Base-by-base conservation (phyloP, 2,329 filamentous ascomycete genomes). In the Bisporella sp. region DNA sequence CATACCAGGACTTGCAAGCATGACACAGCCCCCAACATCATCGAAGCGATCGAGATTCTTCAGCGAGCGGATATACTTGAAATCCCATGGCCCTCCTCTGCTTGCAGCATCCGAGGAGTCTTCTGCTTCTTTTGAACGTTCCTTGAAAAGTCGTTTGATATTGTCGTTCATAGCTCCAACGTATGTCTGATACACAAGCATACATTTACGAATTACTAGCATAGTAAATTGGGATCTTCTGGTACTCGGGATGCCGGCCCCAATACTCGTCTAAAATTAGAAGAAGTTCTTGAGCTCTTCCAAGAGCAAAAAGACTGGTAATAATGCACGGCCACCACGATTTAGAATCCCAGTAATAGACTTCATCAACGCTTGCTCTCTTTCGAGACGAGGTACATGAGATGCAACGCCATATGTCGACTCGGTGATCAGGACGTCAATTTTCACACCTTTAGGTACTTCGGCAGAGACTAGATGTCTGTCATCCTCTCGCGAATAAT, bases 121-220 rank as follows among this genome's bases (percentile, higher is more conserved):
- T 66, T 95, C 89, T 7, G 89, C 88, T 66, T 95, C 89, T 4
- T 89, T 89, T 82, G 96, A 95, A 45, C 89, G 83, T 68, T 95
- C 90, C 48, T 87, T 79, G 69, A 96, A 96, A n/a, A 96, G 79
- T 8, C 89, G 82, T 68, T 96, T 96, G 73, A 99, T 97, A 62
- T 96, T 97, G 64, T 97, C 92, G 66, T 99, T 99, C 93, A 99
- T 99, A 49, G 91, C 90, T 45, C 91, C 89, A 45, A 97, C 89
- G 63, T 97, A 99, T 1, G 93, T 99, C 67, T 97, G 93, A 66
- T 99, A 99, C 4, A 97, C 90, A 31, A 96, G 81, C 93, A 99
- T 99, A 71, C 93, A 99, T 69, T 96, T 93, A 55, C 92, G 78
- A 1, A 62, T 95, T 96, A 62, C 89, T 93, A 49, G 95, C 95